These are phyloP conservation scores for Filosporella fistucella DNA, from an alignment of 495 filamentous ascomycete genomes.

Conservation along the genomic window DNA sequence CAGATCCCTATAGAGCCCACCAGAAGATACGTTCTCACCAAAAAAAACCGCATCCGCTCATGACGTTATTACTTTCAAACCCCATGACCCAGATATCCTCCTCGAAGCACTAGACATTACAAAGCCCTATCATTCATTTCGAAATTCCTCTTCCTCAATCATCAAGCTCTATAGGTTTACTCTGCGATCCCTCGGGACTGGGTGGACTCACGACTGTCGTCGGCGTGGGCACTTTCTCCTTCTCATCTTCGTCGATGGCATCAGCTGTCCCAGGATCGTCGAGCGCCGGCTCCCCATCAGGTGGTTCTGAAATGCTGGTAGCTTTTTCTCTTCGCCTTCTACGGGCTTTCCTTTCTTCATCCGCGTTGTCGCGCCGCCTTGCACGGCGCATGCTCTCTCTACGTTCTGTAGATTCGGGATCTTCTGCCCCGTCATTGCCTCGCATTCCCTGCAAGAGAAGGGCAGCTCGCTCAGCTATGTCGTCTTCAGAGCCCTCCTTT, in stretches of 20 bases:
- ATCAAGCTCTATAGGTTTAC: constrained; percentile 30
- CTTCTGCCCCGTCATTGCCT: constrained; percentile 53
- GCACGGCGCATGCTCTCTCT: constrained; percentile 51
- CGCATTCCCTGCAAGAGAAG: constrained; percentile 77
- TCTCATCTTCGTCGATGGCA: constrained; percentile 17
- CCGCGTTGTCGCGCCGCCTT: constrained; percentile 61
- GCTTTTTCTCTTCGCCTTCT: constrained; percentile 54
- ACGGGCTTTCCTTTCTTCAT: constrained; percentile 62
- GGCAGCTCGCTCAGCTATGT: constrained; percentile 79
- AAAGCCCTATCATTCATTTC: constrained; percentile 3
- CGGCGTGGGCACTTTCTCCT: constrained; percentile 20
- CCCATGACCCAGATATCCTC: too few species aligned
- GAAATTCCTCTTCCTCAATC: constrained; percentile 2
- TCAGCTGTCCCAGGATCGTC: constrained; percentile 27
- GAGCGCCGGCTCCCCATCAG: constrained; percentile 42
- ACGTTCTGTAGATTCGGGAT: constrained; percentile 50
- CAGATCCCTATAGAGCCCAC: too few species aligned
- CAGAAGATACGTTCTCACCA: too few species aligned
- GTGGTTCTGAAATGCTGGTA: constrained; percentile 16
- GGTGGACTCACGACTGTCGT: constrained; percentile 38
- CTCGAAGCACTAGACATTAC: constrained; percentile 16
- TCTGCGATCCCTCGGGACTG: constrained; percentile 33
- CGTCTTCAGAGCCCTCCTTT: constrained; percentile 39
- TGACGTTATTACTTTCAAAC: too few species aligned
- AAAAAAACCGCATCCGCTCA: too few species aligned